phyloP scores from a whole-genome alignment of 768 basidiomycete species.

The Collybia sordida region DNA sequence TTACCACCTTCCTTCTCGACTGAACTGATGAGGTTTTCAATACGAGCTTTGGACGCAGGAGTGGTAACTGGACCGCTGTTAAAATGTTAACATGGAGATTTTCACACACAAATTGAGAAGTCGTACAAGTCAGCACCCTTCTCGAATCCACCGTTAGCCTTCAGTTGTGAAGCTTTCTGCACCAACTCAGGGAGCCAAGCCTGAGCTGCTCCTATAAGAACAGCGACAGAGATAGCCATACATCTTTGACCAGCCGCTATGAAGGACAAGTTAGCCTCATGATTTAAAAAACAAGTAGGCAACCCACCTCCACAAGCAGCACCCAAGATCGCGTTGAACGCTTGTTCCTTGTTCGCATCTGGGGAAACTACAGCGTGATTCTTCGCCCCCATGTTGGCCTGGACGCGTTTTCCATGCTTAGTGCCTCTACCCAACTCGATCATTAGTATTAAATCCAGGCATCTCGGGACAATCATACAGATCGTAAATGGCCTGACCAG shows the following conservation, averaged over 20 bases:
- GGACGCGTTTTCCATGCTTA: slow-evolving; percentile 85
- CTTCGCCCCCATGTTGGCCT: slow-evolving; percentile 88
- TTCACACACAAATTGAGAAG: background rate
- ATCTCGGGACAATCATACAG: slow-evolving; percentile 39
- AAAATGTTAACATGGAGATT: slow-evolving; percentile 1
- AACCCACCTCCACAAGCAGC: slow-evolving; percentile 86
- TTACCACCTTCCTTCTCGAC: slow-evolving; percentile 79
- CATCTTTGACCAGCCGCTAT: slow-evolving; percentile 94
- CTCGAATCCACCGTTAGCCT: slow-evolving; percentile 91
- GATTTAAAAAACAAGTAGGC: slow-evolving; percentile 4
- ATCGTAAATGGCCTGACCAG: slow-evolving; percentile 93
- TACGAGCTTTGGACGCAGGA: slow-evolving; percentile 75
- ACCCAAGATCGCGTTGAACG: slow-evolving; percentile 89
- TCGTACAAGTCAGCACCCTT: slow-evolving; percentile 74
- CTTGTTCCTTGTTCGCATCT: slow-evolving; percentile 91
- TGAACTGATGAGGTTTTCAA: slow-evolving; percentile 72
- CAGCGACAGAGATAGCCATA: slow-evolving; percentile 92
- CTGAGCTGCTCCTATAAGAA: slow-evolving; percentile 78
- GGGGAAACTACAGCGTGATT: slow-evolving; percentile 94
- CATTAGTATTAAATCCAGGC: slow-evolving; percentile 4
- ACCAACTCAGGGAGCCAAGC: slow-evolving; percentile 87
- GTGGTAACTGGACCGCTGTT: slow-evolving; percentile 78
- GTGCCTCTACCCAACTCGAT: slow-evolving; percentile 71
- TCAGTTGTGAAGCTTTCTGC: slow-evolving; percentile 75
- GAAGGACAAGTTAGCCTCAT: slow-evolving; percentile 7